Evolutionary conservation across 1,284 basidiomycete genomes (phyloP).

Genomic region (Heterobasidion occidentale): DNA sequence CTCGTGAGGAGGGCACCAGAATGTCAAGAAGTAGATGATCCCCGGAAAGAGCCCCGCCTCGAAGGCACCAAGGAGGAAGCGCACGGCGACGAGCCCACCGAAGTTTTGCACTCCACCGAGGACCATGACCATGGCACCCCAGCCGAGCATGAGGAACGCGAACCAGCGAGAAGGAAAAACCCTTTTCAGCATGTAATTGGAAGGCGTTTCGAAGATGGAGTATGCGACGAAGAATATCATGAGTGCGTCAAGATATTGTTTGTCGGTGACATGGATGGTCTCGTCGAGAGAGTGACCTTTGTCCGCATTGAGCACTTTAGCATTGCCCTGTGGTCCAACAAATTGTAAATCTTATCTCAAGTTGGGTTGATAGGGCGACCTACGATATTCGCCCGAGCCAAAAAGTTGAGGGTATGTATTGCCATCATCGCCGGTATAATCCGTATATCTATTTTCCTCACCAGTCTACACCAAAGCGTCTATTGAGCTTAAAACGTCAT

Average conservation of each 20-base stretch:
- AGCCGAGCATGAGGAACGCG: slow-evolving; percentile 30
- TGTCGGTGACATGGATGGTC: slow-evolving; percentile 19
- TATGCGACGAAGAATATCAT: slow-evolving; percentile 32
- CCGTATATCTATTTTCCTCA: slow-evolving; percentile 17
- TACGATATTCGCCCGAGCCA: slow-evolving; percentile 31
- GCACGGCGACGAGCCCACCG: slow-evolving; percentile 21
- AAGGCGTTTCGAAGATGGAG: slow-evolving; percentile 28
- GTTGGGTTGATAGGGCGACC: neutral
- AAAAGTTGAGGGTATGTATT: slow-evolving; percentile 28
- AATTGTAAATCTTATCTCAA: neutral
- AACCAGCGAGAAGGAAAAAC: slow-evolving; percentile 28
- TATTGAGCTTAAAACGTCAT: neutral
- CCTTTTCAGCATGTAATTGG: slow-evolving; percentile 35
- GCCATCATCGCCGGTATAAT: slow-evolving; percentile 20
- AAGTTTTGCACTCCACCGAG: slow-evolving; percentile 26
- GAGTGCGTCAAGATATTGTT: slow-evolving; percentile 27
- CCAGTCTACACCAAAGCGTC: neutral
- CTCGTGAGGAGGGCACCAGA: slow-evolving; percentile 32
- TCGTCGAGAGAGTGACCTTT: slow-evolving; percentile 25
- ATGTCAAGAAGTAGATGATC: slow-evolving; percentile 26
- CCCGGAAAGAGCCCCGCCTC: slow-evolving; percentile 25
- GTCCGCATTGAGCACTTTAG: slow-evolving; percentile 26
- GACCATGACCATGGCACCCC: slow-evolving; percentile 33
- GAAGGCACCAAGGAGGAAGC: slow-evolving; percentile 21
- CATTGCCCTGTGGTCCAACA: slow-evolving; percentile 22